Evolutionary conservation across 495 filamentous ascomycete species (phyloP), one percentile per base, ranked within the genome.

Genomic region (Alectoria sarmentosa): DNA sequence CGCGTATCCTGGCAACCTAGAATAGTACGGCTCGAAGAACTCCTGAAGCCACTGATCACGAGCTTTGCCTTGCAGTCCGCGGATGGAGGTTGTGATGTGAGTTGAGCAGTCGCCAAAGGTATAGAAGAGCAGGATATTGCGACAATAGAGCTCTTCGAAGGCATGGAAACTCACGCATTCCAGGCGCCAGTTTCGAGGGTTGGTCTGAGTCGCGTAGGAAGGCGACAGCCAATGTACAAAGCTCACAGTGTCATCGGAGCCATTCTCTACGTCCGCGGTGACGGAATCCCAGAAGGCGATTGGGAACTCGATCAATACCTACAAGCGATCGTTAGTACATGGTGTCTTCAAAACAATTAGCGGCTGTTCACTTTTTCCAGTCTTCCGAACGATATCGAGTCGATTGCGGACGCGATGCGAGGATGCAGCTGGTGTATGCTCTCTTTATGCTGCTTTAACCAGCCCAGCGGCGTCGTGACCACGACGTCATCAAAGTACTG

Each of bases 281-380:
- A 44, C 65, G 37, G 66, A 61, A 52, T 84, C 75, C 86, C 86
- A 88, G 72, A 86, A 87, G 4, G 94, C 85, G 10, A 72, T 76
- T 4, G 89, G 87, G 73, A 98, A 98, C 44, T 83, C 90, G 42
- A 97, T 83, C n/a, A n/a, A n/a, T n/a, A n/a, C n/a, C n/a, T n/a
- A n/a, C n/a, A n/a, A n/a, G n/a, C n/a, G n/a, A n/a, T n/a, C n/a
- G n/a, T n/a, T n/a, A n/a, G n/a, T n/a, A n/a, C n/a, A n/a, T n/a
- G n/a, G n/a, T n/a, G n/a, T n/a, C n/a, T n/a, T n/a, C n/a, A n/a
- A n/a, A n/a, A n/a, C n/a, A n/a, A n/a, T n/a, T n/a, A n/a, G n/a
- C n/a, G n/a, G n/a, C n/a, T n/a, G 74, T 96, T 96, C 36, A 93
- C 84, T 76, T 98, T 97, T 74, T 98, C 94, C 1, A 98, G 82